Base-by-base conservation (phyloP, 2,329 filamentous ascomycete species). In the Thyridium curvatum region DNA sequence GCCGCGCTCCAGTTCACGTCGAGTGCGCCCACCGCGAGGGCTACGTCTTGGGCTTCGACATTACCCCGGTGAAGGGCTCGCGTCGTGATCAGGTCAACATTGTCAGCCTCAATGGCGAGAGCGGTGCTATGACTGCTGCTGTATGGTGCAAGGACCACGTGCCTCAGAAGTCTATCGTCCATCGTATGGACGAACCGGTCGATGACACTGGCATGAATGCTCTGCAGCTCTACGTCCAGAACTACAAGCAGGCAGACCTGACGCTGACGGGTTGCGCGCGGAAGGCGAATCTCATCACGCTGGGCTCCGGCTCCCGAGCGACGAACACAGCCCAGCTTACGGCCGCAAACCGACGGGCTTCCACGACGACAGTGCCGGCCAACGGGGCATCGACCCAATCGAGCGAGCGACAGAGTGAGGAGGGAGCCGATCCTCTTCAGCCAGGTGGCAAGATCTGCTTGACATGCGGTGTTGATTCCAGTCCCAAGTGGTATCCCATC, bases 191-290 rank as follows among this genome's bases (percentile, higher is more conserved):
- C 45, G 89, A 96, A 48, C 58, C 77, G 16, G 80, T 84, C 10
- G 79, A 83, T 40, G 79, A 84, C 15, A 70, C 71, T n/a, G 80
- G 80, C n/a, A 63, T 80, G 38, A 94, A 82, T 50, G 88, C 86
- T 9, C 66, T 98, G 36, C 89, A 96, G 58, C 71, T 94, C 18
- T 98, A 86, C 57, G 86, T 84, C 33, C 83, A 84, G 49, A 89
- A 83, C 41, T 96, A 88, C 69, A 98, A 98, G 61, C 91, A 97
- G 62, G 91, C 93, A 8, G 93, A 98, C 56, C 74, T 91, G 31
- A 79, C 86, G 3, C 67, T 96, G 50, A 96, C 90, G 3, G 93
- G 93, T 18, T 96, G 91, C 14, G 87, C 93, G 16, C 84, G 93
- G 39, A 96, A 95, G 62, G 91, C 93, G 16, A 93, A 87, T 42